Base-by-base conservation (phyloP, 768 basidiomycete genomes). In the Boletus pseudopeckii region DNA sequence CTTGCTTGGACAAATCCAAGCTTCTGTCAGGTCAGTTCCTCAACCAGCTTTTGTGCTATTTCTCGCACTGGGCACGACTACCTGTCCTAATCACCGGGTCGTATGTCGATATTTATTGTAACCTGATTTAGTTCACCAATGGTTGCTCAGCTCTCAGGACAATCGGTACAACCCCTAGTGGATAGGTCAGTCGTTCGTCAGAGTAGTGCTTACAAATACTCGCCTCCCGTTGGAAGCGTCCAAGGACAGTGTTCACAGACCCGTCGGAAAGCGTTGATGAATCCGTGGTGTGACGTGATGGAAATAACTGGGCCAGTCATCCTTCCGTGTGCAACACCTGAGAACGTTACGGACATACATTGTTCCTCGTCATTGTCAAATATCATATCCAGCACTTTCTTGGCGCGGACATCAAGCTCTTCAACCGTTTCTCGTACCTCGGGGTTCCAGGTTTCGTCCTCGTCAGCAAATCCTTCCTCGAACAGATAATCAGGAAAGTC, bases 241-340 rank as follows among this genome's bases (percentile, higher is more conserved):
- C 79, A 83, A 9, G 48, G 53, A 2, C 64, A 62, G n/a, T 83
- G 76, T 5, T 74, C 79, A 28, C 82, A 67, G 0, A 75, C 75
- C 4, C 64, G 69, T 58, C 86, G 58, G 46, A 87, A 79, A 1
- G 77, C 81, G 41, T 77, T 75, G 40, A 85, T 84, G 55, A 84
- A 78, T 1, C 80, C 84, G 17, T 80, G 75, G 62, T 90, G 88
- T 1, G 82, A 79, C 1, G 85, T 86, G 53, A 88, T 77, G 5
- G 85, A 83, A 17, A 88, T 77, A 57, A 80, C 88, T 89, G 39
- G 24, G 46, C 34, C 10, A 33, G 14, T 54, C 34, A 47, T 38
- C 41, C 13, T 8, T 41, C 9, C 41, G 33, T n/a, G 24, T 5
- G 28, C 37, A 41, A 20, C 8, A 30, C 11, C 14, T 8, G 15